Evolutionary conservation across 2,329 filamentous ascomycete genomes (phyloP), one percentile per base, ranked within the genome.

Genomic region (Graphilbum sp.): DNA sequence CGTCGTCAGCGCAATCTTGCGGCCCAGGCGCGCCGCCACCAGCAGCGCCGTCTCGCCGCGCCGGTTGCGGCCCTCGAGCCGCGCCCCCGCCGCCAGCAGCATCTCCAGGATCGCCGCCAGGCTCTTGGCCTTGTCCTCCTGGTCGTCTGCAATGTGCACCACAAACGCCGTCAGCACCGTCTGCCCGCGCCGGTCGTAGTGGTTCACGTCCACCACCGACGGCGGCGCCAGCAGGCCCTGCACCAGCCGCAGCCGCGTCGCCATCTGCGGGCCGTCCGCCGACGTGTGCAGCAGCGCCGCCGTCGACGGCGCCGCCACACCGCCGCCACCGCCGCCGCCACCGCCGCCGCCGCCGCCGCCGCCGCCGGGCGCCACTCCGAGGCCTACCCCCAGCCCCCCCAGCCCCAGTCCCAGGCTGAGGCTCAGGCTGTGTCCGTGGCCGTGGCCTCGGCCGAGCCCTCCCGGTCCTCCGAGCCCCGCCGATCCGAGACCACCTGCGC

Each of bases 81-180:
- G 50, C 0, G 66, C 67, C 1, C 65, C 64, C 0, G 49, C 50
- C 0, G 50, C 41, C 16, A 69, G 45, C 1, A 74, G 57, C 0
- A 54, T 47, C 37, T 58, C 52, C 5, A 73, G 51, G 7, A 72
- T 63, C 4, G 49, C 43, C 9, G 57, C 56, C 2, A 67, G 61
- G 0, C 66, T 62, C 16, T 50, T 49, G 36, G 53, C 46, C 45
- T 58, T 63, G 47, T 69, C 63, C 45, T 67, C 63, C 19, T 68
- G 63, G 18, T 69, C 63, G 44, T 65, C 64, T 2, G 62, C 58
- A 1, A 68, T 57, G 36, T 69, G 57, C 0, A 60, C 55, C 11
- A 64, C 61, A 45, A 74, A 74, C 0, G 64, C 57, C 62, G 72
- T 72, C 13, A 75, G 59, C 1, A 67, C 66, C 0, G 70, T 72